phyloP scores from a whole-genome alignment of 2,329 filamentous ascomycete genomes.

The Trichoderma sp. region DNA sequence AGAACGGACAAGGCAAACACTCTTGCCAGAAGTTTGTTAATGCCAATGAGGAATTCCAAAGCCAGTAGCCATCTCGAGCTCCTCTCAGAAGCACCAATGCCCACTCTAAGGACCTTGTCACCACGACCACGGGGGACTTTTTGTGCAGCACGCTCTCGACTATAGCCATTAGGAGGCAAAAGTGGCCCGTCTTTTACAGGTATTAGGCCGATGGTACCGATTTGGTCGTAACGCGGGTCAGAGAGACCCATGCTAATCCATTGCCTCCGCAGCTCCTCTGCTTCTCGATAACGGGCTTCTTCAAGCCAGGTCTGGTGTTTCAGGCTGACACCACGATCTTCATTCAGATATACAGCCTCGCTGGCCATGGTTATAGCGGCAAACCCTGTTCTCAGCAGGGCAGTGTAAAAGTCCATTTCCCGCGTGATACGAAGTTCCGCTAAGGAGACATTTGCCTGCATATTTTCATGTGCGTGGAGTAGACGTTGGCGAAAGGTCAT shows the following conservation, averaged over 20 bases:
- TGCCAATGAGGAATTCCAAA: slow-evolving; percentile 73
- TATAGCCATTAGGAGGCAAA: slow-evolving; percentile 59
- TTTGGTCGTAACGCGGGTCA: slow-evolving; percentile 52
- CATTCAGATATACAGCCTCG: slow-evolving; percentile 93
- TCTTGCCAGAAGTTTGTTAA: slow-evolving; percentile 51
- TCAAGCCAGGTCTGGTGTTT: slow-evolving; percentile 87
- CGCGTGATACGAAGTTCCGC: slow-evolving; percentile 77
- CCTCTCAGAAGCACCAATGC: slow-evolving; percentile 77
- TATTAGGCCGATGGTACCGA: slow-evolving; percentile 57
- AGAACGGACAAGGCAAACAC: slow-evolving; percentile 35
- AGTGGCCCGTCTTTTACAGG: slow-evolving; percentile 52
- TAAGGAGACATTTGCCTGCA: slow-evolving; percentile 88
- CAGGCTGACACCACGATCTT: slow-evolving; percentile 75
- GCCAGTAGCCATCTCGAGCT: slow-evolving; percentile 77
- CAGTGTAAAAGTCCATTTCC: slow-evolving; percentile 95
- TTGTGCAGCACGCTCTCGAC: slow-evolving; percentile 68
- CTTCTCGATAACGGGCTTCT: slow-evolving; percentile 77
- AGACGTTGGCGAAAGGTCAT: slow-evolving; percentile 62
- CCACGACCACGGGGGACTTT: slow-evolving; percentile 51
- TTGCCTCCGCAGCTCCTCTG: slow-evolving; percentile 61
- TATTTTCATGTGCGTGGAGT: slow-evolving; percentile 74
- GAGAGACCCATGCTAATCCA: slow-evolving; percentile 50
- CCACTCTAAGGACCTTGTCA: slow-evolving; percentile 55
- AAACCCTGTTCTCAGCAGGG: slow-evolving; percentile 83
- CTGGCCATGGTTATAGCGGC: slow-evolving; percentile 88